Percentiles rank a stretch among this genome's conserved stretches.
phyloP scores from a whole-genome alignment of 2,329 filamentous ascomycete genomes.

The Penicillium aurantiogriseum region DNA sequence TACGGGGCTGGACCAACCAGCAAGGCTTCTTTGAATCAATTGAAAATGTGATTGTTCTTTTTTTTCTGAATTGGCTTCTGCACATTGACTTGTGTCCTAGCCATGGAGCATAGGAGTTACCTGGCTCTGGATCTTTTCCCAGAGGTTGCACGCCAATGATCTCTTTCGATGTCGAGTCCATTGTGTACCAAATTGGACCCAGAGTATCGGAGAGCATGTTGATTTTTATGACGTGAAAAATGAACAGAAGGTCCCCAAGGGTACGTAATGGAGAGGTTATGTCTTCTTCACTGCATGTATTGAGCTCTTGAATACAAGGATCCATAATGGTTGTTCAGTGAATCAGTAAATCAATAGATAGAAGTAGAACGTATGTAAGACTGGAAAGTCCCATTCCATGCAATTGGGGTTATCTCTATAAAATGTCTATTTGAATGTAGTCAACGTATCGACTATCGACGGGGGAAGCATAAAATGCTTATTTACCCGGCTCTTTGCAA shows the following conservation, averaged over 20 bases:
- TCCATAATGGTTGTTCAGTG: not conserved
- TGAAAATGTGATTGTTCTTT: conserved; percentile 15
- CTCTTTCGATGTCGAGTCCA: not conserved
- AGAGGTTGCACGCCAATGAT: not conserved
- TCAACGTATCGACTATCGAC: not conserved
- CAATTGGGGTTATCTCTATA: not conserved
- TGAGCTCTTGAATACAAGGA: conserved; percentile 1
- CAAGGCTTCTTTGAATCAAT: conserved; percentile 14
- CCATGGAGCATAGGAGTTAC: not conserved
- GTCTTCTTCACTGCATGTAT: not conserved
- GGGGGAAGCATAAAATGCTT: not conserved
- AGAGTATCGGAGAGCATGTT: not conserved
- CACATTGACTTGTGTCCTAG: not conserved
- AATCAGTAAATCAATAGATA: not conserved
- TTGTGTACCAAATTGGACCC: not conserved
- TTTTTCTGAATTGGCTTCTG: not conserved
- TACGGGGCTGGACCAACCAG: conserved; percentile 12
- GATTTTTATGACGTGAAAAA: not conserved
- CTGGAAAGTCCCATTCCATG: not conserved
- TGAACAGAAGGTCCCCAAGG: not conserved
- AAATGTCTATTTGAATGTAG: not conserved
- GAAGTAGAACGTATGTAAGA: not conserved
- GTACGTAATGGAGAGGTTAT: not conserved
- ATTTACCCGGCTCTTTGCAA: not conserved
- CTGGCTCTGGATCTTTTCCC: not conserved